A percentile compares a stretch with the other conserved stretches of the same genome.
phyloP scores from a whole-genome alignment of 2,329 filamentous ascomycete genomes.

The Aspergillus hortae region DNA sequence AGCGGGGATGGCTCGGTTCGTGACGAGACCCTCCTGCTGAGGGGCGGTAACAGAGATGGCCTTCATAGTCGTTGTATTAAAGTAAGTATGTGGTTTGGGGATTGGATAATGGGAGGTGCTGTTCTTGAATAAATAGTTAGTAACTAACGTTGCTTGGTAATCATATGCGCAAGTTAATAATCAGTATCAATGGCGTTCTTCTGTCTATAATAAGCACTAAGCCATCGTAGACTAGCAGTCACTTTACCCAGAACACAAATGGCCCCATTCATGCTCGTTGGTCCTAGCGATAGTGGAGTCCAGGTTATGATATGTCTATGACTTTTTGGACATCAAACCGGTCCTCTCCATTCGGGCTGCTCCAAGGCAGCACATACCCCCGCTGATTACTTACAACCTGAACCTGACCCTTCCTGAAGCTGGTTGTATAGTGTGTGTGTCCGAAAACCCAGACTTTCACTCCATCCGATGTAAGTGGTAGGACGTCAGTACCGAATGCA shows the following conservation, averaged over 20 bases:
- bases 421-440: conserved; percentile 43
- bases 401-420: conserved; percentile 35
- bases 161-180: too few relatives aligned
- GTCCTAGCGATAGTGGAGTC: too few relatives aligned
- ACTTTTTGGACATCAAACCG: conserved; percentile 17
- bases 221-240: too few relatives aligned
- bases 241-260: too few relatives aligned
- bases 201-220: too few relatives aligned
- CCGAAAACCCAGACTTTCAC: conserved; percentile 46
- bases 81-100: not conserved
- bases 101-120: not conserved
- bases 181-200: too few relatives aligned
- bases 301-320: conserved; percentile 5
- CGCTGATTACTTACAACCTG: conserved; percentile 45
- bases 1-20: conserved; percentile 35
- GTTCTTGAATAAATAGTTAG: too few relatives aligned
- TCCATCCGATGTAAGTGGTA: conserved; percentile 20
- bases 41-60: conserved; percentile 33
- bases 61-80: conserved; percentile 19
- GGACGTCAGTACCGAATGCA: conserved; percentile 54
- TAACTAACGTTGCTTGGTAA: too few relatives aligned
- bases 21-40: conserved; percentile 22
- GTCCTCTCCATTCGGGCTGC: conserved; percentile 7
- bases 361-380: conserved; percentile 35
- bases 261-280: too few relatives aligned